Percentiles rank a stretch among this genome's conserved stretches.
Conservation (phyloP, 2,329 filamentous ascomycete species). For the Ophiostoma angusticollis region DNA sequence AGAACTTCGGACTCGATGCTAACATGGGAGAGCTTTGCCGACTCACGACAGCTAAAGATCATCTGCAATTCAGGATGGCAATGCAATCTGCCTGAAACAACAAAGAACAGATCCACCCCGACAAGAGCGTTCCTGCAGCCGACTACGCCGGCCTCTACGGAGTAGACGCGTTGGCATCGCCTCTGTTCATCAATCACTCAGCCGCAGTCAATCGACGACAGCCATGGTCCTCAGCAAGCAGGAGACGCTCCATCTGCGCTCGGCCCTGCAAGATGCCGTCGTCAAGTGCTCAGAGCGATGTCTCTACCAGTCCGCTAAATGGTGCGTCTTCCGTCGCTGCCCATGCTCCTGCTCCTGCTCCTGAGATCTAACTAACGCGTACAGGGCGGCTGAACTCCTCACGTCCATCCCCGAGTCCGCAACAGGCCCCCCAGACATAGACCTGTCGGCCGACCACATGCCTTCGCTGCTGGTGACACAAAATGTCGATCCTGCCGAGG, state of each 20-base stretch:
- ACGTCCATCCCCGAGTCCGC: conserved; percentile 58
- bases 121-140: too few species aligned
- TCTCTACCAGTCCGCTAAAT: conserved; percentile 93
- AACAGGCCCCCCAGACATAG: conserved; percentile 32
- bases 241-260: conserved; percentile 52
- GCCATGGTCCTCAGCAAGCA: conserved; percentile 41
- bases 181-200: background rate
- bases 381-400: conserved; percentile 86
- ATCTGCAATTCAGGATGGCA: too few species aligned
- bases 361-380: too few species aligned
- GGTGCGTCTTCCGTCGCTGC: conserved; percentile 39
- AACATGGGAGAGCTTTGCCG: too few species aligned
- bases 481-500: conserved; percentile 59
- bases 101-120: too few species aligned
- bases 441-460: conserved; percentile 13
- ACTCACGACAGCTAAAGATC: too few species aligned
- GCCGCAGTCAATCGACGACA: background rate
- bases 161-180: too few species aligned
- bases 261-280: conserved; percentile 70
- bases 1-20: too few species aligned
- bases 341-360: background rate
- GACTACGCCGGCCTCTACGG: too few species aligned
- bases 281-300: conserved; percentile 89
- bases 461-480: conserved; percentile 32
- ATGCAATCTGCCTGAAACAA: too few species aligned